Evolutionary conservation across 2,329 filamentous ascomycete species (phyloP), one percentile per base, ranked within the genome.

Genomic region (Fulvia fulva): DNA sequence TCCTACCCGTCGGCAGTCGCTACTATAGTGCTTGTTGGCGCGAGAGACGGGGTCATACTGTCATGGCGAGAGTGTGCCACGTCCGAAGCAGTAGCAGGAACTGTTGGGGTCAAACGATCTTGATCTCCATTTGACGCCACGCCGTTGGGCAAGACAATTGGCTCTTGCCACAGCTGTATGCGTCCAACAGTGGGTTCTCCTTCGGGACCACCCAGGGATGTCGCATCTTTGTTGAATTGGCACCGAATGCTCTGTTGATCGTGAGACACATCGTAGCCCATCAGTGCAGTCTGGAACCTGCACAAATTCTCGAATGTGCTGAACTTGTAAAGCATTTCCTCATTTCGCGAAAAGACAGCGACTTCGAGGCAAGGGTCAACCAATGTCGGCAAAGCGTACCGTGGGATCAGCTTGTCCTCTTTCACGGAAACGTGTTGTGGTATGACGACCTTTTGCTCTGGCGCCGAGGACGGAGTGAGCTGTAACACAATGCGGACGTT

Each of bases 241-340:
- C 59, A 60, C 14, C 53, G 57, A 12, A 64, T 55, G 16, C 51
- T 51, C 1, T 32, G 46, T 26, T 65, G 61, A 32, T 65, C 61
- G 19, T 63, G 62, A 11, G 62, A 57, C 8, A 65, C 56, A 6
- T 65, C 55, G 61, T 60, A 73, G 57, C 53, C 71, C 53, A 51
- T 65, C 53, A 66, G 56, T 19, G 63, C 63, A 16, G 55, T 56
- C 47, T 65, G 64, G 41, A 66, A 62, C 14, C 37, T 43, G 55
- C 53, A 57, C 11, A 65, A 56, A 22, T 62, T 59, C n/a, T 57
- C 43, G 12, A 59, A 45, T 21, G 55, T 54, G n/a, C 19, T 37
- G 50, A 66, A 66, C 16, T 49, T 59, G 53, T 54, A 65, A 12
- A 65, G 52, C 21, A 28, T 60, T 50, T 64, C 64, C 21, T 62